phyloP scores from a whole-genome alignment of 306 rosid species.

The Rosa persica region DNA sequence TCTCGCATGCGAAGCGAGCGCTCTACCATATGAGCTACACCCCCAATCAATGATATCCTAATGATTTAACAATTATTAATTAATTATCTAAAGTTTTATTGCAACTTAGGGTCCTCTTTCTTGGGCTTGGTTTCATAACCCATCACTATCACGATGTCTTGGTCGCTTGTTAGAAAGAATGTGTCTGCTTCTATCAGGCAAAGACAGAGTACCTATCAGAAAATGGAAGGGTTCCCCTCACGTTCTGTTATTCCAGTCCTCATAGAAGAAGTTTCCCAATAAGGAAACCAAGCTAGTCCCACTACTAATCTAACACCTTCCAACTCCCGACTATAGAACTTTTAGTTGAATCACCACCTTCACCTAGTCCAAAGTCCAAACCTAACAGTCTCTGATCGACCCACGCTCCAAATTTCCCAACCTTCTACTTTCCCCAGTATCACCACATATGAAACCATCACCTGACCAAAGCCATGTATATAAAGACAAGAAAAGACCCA shows the following conservation, averaged over 20 bases:
- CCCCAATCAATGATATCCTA: too few relatives aligned
- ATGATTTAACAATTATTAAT: too few relatives aligned
- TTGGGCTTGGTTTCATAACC: too few relatives aligned
- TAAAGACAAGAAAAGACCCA: not conserved
- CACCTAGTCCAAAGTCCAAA: not conserved
- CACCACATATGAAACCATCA: not conserved
- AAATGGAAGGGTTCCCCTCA: not conserved
- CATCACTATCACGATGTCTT: not conserved
- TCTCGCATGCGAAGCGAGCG: slow-evolving; percentile 72
- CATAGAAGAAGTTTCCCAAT: not conserved
- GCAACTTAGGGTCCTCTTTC: too few relatives aligned
- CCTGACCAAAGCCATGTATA: not conserved
- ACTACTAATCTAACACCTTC: too few relatives aligned
- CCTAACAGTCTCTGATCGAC: not conserved
- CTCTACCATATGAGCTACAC: slow-evolving; percentile 75
- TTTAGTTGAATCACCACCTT: not conserved
- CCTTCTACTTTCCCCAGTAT: not conserved
- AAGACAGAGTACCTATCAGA: not conserved
- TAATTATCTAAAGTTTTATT: too few relatives aligned
- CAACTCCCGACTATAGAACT: not conserved
- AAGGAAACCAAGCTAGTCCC: not conserved
- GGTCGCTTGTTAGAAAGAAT: not conserved
- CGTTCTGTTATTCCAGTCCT: not conserved
- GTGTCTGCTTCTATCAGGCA: too few relatives aligned
- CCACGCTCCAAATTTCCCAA: not conserved